Percentiles rank a stretch among this genome's conserved stretches.
These are phyloP conservation scores for Iris macrosiphon DNA, from an alignment of 106 monocot genomes.

Conservation along the genomic window DNA sequence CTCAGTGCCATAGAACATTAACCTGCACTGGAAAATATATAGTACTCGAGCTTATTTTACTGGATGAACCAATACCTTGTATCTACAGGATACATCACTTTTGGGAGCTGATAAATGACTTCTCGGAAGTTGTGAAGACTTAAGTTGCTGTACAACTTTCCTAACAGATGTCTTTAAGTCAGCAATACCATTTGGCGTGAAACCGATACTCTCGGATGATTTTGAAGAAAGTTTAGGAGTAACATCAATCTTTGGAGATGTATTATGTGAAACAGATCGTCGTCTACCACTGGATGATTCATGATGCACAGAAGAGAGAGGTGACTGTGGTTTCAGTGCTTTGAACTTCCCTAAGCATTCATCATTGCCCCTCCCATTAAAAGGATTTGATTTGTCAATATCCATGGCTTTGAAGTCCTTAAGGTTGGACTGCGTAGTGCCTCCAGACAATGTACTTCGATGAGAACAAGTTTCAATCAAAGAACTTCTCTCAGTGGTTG, in stretches of 20 bases:
- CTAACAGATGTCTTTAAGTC: slow-evolving; percentile 21
- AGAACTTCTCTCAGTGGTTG: slow-evolving; percentile 2
- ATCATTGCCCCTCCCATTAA: slow-evolving; percentile 7
- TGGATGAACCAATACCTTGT: slow-evolving; percentile 7
- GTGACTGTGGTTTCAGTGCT: slow-evolving; percentile 7
- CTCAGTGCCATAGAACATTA: slow-evolving; percentile 6
- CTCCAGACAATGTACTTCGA: not conserved
- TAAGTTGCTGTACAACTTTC: slow-evolving; percentile 10
- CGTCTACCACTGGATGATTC: slow-evolving; percentile 8
- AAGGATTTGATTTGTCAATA: not conserved
- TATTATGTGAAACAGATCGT: slow-evolving; percentile 11
- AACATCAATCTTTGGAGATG: slow-evolving; percentile 12
- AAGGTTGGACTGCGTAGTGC: not conserved
- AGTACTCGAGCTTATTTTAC: too few relatives aligned
- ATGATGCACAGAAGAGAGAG: slow-evolving; percentile 14
- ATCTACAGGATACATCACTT: slow-evolving; percentile 8
- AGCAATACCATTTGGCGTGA: slow-evolving; percentile 7
- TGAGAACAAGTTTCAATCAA: not conserved
- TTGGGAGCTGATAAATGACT: slow-evolving; percentile 5
- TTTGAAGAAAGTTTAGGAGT: not conserved
- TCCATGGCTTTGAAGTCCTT: not conserved
- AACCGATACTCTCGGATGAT: not conserved
- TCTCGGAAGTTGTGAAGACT: slow-evolving; percentile 13
- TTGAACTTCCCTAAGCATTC: slow-evolving; percentile 6
- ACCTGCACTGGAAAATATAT: not conserved